A percentile compares a stretch with the other conserved stretches of the same genome.
Evolutionary conservation across 2,329 filamentous ascomycete genomes (phyloP).

Genomic region (Periconia sp.): DNA sequence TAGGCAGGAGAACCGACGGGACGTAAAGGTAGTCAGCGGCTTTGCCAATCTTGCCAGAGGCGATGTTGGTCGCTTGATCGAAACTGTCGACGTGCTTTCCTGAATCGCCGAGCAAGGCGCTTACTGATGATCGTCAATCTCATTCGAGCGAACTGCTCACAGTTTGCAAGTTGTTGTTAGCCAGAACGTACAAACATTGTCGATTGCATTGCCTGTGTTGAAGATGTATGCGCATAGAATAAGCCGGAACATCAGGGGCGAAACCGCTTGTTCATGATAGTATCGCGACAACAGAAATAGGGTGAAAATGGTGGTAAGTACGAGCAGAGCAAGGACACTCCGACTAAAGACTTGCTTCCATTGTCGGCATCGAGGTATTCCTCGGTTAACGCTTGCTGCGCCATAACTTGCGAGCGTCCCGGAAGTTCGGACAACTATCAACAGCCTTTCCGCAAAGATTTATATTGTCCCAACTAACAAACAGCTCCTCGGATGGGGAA

Average conservation of each 20-base stretch:
- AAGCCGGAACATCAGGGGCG: not conserved
- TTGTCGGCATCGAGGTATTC: conserved; percentile 2
- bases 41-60: conserved; percentile 3
- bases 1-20: not conserved
- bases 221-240: not conserved
- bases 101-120: not conserved
- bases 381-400: not conserved
- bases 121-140: not conserved
- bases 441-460: no score
- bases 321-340: conserved; percentile 2
- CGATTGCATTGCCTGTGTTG: conserved; percentile 4
- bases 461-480: no score
- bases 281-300: conserved; percentile 1
- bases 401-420: not conserved
- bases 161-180: not conserved
- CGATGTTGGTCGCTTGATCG: not conserved
- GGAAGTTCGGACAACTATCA: no score
- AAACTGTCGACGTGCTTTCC: conserved; percentile 2
- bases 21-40: not conserved
- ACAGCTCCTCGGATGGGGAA: no score
- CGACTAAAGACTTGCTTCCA: not conserved
- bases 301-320: not conserved
- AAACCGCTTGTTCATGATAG: not conserved
- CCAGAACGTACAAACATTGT: not conserved
- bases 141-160: no score